These are phyloP conservation scores for Xylaria sp. DNA, from an alignment of 2,329 filamentous ascomycete genomes.

Conservation along the genomic window DNA sequence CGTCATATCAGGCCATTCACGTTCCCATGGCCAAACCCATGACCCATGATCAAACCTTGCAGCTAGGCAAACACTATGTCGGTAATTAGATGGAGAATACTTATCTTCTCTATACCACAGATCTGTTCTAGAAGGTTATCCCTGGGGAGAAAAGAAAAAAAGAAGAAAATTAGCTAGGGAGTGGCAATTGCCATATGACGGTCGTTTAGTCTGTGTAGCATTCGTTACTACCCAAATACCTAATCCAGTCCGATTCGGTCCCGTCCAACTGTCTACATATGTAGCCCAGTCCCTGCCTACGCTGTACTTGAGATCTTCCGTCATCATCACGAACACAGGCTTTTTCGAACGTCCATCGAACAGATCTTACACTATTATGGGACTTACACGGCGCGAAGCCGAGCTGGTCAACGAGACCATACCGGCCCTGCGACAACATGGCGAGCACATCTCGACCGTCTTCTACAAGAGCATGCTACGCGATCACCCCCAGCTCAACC, in stretches of 20 bases:
- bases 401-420: conserved; percentile 75
- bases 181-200: not conserved
- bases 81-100: conserved; percentile 26
- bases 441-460: conserved; percentile 72
- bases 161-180: conserved; percentile 5
- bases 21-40: conserved; percentile 29
- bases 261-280: conserved; percentile 11
- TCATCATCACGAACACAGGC: not conserved
- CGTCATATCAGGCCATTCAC: conserved; percentile 37
- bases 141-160: not conserved
- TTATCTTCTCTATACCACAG: not conserved
- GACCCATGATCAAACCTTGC: conserved; percentile 28
- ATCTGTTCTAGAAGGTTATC: conserved; percentile 21
- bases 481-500: conserved; percentile 72
- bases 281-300: not conserved
- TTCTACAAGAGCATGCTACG: conserved; percentile 77
- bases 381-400: conserved; percentile 65
- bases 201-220: not conserved
- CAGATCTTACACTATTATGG: conserved; percentile 34
- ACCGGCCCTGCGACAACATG: conserved; percentile 73
- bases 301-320: not conserved
- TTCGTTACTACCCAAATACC: not conserved
- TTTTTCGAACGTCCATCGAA: not conserved
- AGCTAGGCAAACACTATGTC: conserved; percentile 28
- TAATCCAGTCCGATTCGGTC: conserved; percentile 9